phyloP scores from a whole-genome alignment of 352 stramenopile species.

The Halophytophthora batemanensis region DNA sequence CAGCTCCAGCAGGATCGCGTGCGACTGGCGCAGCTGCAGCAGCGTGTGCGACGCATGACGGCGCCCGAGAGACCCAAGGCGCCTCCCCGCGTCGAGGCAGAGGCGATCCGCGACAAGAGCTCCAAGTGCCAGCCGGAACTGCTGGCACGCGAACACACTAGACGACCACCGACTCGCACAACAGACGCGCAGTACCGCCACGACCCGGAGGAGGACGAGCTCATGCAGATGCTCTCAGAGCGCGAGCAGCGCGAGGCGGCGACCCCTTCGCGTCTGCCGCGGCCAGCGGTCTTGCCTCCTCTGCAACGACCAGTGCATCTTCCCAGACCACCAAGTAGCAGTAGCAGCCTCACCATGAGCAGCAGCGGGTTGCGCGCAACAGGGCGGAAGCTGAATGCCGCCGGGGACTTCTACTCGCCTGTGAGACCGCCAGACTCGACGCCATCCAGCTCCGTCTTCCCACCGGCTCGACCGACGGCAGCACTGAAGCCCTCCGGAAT shows the following conservation, averaged over 20 bases:
- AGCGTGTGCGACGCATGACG: conserved; percentile 21
- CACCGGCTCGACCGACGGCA: conserved; percentile 10
- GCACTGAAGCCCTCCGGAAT: conserved; percentile 21
- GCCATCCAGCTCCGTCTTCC: conserved; percentile 11
- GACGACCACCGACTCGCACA: conserved; percentile 6
- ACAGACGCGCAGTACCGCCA: conserved; percentile 3
- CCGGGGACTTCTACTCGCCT: conserved; percentile 33
- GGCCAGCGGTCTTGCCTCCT: conserved; percentile 10
- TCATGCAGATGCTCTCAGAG: conserved; percentile 38
- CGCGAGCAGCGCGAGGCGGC: conserved; percentile 22
- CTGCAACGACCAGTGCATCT: conserved; percentile 5
- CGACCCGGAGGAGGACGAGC: conserved; percentile 36
- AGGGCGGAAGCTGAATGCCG: conserved; percentile 23
- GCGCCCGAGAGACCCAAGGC: conserved; percentile 10
- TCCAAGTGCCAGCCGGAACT: background rate
- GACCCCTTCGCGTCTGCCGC: conserved; percentile 6
- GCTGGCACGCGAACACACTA: background rate
- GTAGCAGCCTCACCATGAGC: conserved; percentile 9
- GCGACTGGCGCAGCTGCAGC: conserved; percentile 16
- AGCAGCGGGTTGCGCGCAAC: conserved; percentile 10
- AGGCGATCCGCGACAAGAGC: background rate
- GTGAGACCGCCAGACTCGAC: conserved; percentile 21
- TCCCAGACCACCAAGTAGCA: conserved; percentile 3
- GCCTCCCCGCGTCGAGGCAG: background rate
- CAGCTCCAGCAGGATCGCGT: conserved; percentile 22